Evolutionary conservation across 305 asterid species (phyloP).

Genomic region (Lippia alba): DNA sequence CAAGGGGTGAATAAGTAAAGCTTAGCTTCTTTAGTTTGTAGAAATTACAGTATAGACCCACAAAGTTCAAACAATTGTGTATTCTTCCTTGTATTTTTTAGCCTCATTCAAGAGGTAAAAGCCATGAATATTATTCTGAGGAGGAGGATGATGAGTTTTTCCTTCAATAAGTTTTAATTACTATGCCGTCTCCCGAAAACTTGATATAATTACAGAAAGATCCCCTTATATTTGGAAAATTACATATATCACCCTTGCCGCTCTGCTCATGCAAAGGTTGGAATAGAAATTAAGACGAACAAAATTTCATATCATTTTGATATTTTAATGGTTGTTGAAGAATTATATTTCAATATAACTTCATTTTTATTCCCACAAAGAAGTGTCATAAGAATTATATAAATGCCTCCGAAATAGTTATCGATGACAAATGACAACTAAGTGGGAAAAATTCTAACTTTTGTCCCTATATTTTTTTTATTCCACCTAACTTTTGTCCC

Average conservation of each 20-base stretch:
- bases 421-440: neutral
- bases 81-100: neutral
- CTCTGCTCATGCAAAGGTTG: neutral
- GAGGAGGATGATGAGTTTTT: neutral
- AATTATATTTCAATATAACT: too few species aligned
- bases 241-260: neutral
- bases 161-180: neutral
- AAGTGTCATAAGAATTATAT: neutral
- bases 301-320: too few species aligned
- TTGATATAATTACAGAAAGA: too few species aligned
- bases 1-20: neutral
- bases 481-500: conserved; percentile 3
- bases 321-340: too few species aligned
- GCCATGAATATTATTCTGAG: neutral
- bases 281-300: neutral
- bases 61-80: neutral
- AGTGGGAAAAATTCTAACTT: neutral
- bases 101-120: neutral
- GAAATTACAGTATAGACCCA: neutral
- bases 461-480: neutral
- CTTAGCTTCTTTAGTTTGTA: neutral
- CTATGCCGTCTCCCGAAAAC: too few species aligned
- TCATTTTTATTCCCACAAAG: neutral
- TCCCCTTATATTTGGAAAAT: too few species aligned
- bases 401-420: neutral